These are phyloP conservation scores for Tephrocybe sp. DNA, from an alignment of 768 basidiomycete species.

Conservation along the genomic window DNA sequence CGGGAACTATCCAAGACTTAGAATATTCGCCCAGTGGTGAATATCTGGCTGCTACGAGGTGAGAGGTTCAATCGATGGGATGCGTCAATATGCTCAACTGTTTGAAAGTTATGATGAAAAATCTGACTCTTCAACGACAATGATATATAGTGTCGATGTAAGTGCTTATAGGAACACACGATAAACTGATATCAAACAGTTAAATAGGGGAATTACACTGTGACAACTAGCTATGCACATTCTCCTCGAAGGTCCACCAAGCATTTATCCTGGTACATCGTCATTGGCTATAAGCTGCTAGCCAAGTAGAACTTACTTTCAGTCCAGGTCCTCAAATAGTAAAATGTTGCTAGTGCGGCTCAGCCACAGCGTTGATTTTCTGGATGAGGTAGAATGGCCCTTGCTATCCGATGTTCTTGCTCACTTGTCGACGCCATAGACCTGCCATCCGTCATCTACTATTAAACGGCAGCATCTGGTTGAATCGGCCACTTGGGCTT, in stretches of 20 bases:
- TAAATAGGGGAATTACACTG: not conserved
- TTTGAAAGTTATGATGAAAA: conserved; percentile 8
- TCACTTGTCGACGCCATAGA: not conserved
- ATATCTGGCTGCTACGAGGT: conserved; percentile 14
- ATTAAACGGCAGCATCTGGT: conserved; percentile 13
- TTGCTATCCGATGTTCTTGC: not conserved
- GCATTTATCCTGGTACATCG: conserved; percentile 13
- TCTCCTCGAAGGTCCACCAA: not conserved
- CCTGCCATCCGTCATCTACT: not conserved
- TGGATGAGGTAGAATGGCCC: conserved; percentile 1
- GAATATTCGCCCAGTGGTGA: conserved; percentile 16
- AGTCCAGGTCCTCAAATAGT: conserved; percentile 8
- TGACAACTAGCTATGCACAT: not conserved
- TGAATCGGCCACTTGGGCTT: conserved; percentile 11
- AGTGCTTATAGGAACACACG: not conserved
- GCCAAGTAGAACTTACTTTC: not conserved
- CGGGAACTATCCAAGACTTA: conserved; percentile 13
- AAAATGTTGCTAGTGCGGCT: conserved; percentile 11
- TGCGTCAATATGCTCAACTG: not conserved
- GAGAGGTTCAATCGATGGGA: not conserved
- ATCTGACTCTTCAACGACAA: conserved; percentile 1
- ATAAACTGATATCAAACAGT: not conserved
- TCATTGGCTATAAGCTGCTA: no score
- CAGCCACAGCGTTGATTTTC: conserved; percentile 10
- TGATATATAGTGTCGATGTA: conserved; percentile 2